Evolutionary conservation across 169 alveolate genomes (phyloP).

Genomic region (Prorocentrum cordatum): DNA sequence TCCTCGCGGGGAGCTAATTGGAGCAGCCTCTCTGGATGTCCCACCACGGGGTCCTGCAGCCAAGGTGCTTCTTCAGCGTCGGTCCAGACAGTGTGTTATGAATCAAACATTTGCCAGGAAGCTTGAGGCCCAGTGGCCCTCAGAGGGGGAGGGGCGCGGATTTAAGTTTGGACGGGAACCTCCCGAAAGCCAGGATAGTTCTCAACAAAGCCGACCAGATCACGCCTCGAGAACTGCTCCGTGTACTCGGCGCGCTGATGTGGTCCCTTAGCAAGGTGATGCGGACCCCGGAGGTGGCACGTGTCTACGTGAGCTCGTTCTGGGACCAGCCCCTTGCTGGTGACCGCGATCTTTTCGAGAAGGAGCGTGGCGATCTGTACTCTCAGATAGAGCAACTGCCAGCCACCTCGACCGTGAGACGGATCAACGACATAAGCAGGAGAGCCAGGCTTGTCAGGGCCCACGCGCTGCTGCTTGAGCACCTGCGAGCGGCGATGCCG

Average conservation of each 20-base stretch:
- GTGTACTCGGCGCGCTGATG: conserved; percentile 79
- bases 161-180: conserved; percentile 73
- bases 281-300: conserved; percentile 72
- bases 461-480: conserved; percentile 23
- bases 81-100: no score
- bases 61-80: no score
- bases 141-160: no score
- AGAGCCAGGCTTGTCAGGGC: conserved; percentile 70
- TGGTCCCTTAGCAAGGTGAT: conserved; percentile 77
- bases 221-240: conserved; percentile 76
- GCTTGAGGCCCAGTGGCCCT: no score
- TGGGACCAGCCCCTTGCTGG: conserved; percentile 77
- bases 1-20: no score
- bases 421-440: conserved; percentile 75
- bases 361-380: conserved; percentile 75
- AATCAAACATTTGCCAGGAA: no score
- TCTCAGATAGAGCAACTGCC: conserved; percentile 74
- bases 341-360: conserved; percentile 74
- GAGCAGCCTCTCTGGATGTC: no score
- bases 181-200: conserved; percentile 75
- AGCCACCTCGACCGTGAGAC: conserved; percentile 73
- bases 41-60: no score
- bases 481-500: background rate
- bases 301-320: conserved; percentile 76
- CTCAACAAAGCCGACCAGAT: conserved; percentile 76